Conservation (phyloP, 179 eudicot species). For the Carnegiea gigantea region DNA sequence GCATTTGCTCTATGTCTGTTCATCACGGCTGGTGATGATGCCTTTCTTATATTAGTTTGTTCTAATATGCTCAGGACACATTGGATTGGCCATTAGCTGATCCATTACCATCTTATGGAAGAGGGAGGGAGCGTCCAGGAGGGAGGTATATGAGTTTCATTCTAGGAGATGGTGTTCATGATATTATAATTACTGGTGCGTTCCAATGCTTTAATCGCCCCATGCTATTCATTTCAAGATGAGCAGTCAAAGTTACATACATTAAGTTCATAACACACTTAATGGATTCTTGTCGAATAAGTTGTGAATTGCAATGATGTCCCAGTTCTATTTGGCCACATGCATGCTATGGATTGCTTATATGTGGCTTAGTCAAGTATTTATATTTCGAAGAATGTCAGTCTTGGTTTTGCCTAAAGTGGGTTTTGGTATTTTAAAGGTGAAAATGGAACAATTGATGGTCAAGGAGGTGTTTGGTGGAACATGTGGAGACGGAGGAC, state of each 20-base stretch:
- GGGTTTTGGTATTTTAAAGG: constrained; percentile 41
- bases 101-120: constrained; percentile 92
- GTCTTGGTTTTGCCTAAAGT: neutral
- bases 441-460: constrained; percentile 95
- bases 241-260: neutral
- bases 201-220: neutral
- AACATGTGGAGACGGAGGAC: constrained; percentile 83
- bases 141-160: constrained; percentile 69
- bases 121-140: constrained; percentile 78
- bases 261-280: neutral
- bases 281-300: too few relatives aligned
- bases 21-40: neutral
- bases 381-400: neutral
- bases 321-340: neutral
- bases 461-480: constrained; percentile 98
- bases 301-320: too few relatives aligned
- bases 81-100: constrained; percentile 74
- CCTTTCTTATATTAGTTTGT: neutral
- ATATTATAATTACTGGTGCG: constrained; percentile 88
- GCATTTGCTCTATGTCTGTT: neutral
- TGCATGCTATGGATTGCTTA: neutral
- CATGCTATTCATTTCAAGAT: neutral
- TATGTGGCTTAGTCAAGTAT: neutral
- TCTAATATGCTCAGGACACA: constrained; percentile 48
- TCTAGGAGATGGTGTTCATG: constrained; percentile 77